Percentiles rank a stretch among this genome's conserved stretches.
Evolutionary conservation across 2,329 filamentous ascomycete species (phyloP).

Genomic region (Diaporthe eres): DNA sequence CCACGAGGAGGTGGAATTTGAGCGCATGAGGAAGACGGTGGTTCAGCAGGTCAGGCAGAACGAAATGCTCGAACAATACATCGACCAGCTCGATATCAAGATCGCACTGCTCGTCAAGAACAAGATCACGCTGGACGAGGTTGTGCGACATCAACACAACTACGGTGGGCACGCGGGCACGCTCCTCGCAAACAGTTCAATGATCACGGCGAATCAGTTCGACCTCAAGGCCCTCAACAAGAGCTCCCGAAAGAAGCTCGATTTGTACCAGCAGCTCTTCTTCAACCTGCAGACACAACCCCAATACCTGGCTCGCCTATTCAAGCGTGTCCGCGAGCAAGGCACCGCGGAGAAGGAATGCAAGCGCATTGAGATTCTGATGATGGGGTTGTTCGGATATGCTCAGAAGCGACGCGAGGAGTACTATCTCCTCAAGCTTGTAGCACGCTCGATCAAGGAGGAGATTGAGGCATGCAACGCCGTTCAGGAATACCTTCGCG

Average conservation of each 20-base stretch:
- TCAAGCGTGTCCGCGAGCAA: conserved; percentile 85
- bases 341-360: conserved; percentile 91
- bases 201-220: conserved; percentile 90
- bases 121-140: conserved; percentile 98
- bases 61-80: conserved; percentile 97
- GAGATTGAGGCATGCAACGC: conserved; percentile 82
- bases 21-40: conserved; percentile 93
- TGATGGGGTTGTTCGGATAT: conserved; percentile 97
- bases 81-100: conserved; percentile 98
- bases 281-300: conserved; percentile 97
- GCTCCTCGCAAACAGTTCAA: conserved; percentile 88
- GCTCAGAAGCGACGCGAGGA: conserved; percentile 97
- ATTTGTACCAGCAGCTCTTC: conserved; percentile 97
- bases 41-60: conserved; percentile 98
- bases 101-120: conserved; percentile 98
- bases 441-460: conserved; percentile 85
- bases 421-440: conserved; percentile 93
- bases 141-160: conserved; percentile 96
- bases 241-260: conserved; percentile 93
- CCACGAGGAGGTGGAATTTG: conserved; percentile 98
- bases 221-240: conserved; percentile 98
- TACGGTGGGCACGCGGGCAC: conserved; percentile 91
- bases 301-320: conserved; percentile 91
- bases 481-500: conserved; percentile 88
- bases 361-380: conserved; percentile 91